Base-by-base conservation (phyloP, 257 asterid genomes). In the Dorcoceras hygrometricum region DNA sequence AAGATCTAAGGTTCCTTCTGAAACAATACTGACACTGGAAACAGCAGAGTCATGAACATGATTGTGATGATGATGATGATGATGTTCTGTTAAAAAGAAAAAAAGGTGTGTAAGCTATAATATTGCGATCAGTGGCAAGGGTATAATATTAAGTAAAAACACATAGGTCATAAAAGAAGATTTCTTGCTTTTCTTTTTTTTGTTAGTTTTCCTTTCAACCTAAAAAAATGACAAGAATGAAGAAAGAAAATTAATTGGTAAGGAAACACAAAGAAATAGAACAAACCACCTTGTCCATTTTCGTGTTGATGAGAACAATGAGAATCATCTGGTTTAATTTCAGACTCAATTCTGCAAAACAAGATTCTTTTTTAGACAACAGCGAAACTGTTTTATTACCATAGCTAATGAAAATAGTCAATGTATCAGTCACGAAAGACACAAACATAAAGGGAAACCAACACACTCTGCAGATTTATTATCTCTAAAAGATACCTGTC, bases 21-120 rank as follows among this genome's bases (percentile, higher is more conserved):
- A 84, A 63, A 93, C 95, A 61, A 93, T 86, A 72, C 99, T 90
- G 75, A 93, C 92, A 55, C 99, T 93, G 78, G 95, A 65, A 68
- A 93, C 97, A 4, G 91, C 87, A 16, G 97, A 90, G 73, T 90
- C 97, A 19, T 90, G 99, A 23, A 65, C 75, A 39, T 90, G 97
- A 73, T 88, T 78, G 57, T 86, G 93, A 70, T 80, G 89, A 72
- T 84, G 89, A 59, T 86, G 86, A 69, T 83, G 80, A 76, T 80
- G 87, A 75, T 91, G 96, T 50, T 77, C 96, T 86, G 50, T 57
- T 48, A 48, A 59, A 73, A 72, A n/a, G n/a, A n/a, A 53, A 23
- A 28, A 18, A 59, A 57, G 32, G 8, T 18, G 43, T 31, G 12
- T 5, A 23, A 59, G 60, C 59, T 43, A 57, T 26, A 57, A 27